Percentiles rank a stretch among this genome's conserved stretches.
phyloP scores from a whole-genome alignment of 2,329 filamentous ascomycete genomes.

The Colletotrichum costaricense region DNA sequence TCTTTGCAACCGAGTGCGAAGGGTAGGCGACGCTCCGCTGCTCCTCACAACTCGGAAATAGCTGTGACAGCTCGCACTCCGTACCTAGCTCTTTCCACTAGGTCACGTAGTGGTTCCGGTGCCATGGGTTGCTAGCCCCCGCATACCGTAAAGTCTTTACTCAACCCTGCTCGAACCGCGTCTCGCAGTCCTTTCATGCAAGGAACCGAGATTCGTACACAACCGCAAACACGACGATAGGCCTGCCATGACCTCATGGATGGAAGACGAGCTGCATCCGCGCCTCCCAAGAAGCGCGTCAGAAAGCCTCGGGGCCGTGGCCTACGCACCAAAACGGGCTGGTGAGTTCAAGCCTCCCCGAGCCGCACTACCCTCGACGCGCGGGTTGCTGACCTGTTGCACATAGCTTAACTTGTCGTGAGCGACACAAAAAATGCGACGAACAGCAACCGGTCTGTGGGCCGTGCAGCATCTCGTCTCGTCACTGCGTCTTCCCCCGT shows the following conservation, averaged over 20 bases:
- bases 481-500: constrained; percentile 38
- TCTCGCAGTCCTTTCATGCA: constrained; percentile 16
- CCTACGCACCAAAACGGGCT: constrained; percentile 56
- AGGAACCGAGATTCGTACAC: background rate
- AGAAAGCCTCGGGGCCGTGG: constrained; percentile 55
- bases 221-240: background rate
- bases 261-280: constrained; percentile 19
- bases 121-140: background rate
- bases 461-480: constrained; percentile 39
- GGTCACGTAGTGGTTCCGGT: constrained; percentile 1
- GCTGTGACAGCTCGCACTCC: background rate
- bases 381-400: background rate
- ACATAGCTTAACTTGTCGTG: constrained; percentile 54
- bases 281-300: constrained; percentile 35
- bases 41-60: constrained; percentile 15
- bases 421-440: constrained; percentile 62
- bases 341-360: constrained; percentile 39
- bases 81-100: background rate
- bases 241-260: constrained; percentile 32
- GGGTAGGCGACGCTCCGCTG: background rate
- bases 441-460: constrained; percentile 49
- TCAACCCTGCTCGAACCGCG: constrained; percentile 18
- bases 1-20: background rate
- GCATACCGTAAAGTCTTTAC: background rate
- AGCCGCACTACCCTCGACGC: background rate